Evolutionary conservation across 2,329 filamentous ascomycete genomes (phyloP), one percentile per base, ranked within the genome.

Genomic region (Trichoderma brevicompactum): DNA sequence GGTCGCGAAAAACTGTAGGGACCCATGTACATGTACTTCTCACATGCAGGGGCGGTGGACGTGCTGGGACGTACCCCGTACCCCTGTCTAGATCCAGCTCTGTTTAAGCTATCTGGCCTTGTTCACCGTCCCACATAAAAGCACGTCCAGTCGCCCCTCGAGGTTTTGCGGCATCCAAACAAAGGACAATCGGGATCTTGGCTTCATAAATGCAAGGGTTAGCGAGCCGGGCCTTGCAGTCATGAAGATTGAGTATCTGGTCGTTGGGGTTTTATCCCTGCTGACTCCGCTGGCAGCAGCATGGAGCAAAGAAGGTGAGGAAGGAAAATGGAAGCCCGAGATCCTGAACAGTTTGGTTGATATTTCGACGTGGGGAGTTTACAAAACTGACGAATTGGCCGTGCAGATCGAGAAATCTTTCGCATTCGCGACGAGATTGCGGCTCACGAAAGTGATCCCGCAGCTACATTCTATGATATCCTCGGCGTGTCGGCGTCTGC

Each of bases 351-450:
- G 2, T 38, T 41, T 64, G 50, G 55, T 32, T 43, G 50, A 13
- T 7, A 15, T 15, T 34, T 6, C 38, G 7, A 41, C 23, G 23
- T 44, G 53, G 23, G 23, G 55, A 48, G 38, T 7, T 17, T 36
- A 13, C 5, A 13, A 17, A 13, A 34, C 54, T 64, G 32, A 65
- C 50, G 17, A 55, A 46, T 56, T 52, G 54, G 36, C 34, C 6
- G 17, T 44, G 10, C 73, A 96, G 95, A 99, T 80, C 92, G 96
- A 76, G 95, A 99, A 80, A 98, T 99, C 81, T 99, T 99, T 82
- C 91, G 93, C 72, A 85, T 99, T 68, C 90, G 90, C 74, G 93
- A 97, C 80, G 95, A 98, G 77, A 86, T 99, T 64, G 80, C 87
- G 50, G 82, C 88, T 69, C 92, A 97, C 77, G 92, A 97, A 77